Percentiles rank a stretch among this genome's conserved stretches.
phyloP scores from a whole-genome alignment of 495 filamentous ascomycete species.

The Aspergillus carlsbadensis region DNA sequence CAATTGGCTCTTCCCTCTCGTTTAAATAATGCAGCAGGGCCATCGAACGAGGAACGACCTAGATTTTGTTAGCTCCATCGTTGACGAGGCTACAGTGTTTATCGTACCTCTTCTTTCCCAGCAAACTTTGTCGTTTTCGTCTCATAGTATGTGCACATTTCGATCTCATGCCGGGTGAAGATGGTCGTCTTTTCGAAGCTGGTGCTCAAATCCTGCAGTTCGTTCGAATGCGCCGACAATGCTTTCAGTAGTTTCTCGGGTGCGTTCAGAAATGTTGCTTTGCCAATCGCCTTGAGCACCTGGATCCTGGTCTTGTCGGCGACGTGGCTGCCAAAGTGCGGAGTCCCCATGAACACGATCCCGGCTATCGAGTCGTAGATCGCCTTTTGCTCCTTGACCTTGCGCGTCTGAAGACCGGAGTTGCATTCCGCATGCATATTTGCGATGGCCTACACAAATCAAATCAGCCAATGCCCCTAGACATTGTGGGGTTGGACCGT shows the following conservation, averaged over 20 bases:
- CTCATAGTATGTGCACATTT: neutral
- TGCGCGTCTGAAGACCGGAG: neutral
- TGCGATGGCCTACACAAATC: neutral
- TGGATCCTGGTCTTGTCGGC: neutral
- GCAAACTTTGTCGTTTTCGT: neutral
- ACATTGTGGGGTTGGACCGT: too few species aligned
- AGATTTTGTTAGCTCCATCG: too few species aligned
- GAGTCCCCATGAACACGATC: neutral
- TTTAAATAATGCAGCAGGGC: neutral
- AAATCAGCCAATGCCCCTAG: too few species aligned
- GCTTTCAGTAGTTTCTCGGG: neutral
- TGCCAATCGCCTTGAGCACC: neutral
- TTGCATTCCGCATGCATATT: neutral
- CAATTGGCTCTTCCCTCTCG: neutral
- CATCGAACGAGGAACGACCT: too few species aligned
- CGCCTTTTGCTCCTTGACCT: neutral
- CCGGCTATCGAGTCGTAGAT: neutral
- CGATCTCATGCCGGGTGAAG: neutral
- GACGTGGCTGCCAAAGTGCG: neutral
- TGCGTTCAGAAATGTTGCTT: neutral
- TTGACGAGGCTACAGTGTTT: too few species aligned
- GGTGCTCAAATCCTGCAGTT: neutral
- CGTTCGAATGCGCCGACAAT: neutral
- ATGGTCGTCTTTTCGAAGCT: neutral
- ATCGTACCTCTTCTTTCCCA: conserved; percentile 6